Conservation (phyloP, 176 grass and related monocot genomes). For the Thalia dealbata region DNA sequence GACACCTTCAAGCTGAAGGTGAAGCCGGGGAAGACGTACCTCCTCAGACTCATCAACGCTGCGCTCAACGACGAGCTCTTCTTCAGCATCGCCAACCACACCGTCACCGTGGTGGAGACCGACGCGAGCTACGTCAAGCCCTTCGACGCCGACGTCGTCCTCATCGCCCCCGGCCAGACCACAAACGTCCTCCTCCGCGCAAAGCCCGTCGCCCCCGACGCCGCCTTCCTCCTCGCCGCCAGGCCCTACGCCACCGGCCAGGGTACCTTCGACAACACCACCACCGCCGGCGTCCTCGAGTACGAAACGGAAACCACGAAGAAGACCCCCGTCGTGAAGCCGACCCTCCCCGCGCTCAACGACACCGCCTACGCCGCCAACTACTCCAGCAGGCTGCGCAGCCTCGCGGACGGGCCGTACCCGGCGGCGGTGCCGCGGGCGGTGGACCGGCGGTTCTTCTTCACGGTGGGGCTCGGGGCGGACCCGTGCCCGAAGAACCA, state of each 20-base stretch:
- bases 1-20: slow-evolving; percentile 12
- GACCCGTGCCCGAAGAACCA: slow-evolving; percentile 44
- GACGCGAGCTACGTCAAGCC: slow-evolving; percentile 4
- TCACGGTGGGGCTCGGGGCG: slow-evolving; percentile 64
- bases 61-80: slow-evolving; percentile 17
- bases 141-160: neutral
- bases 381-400: slow-evolving; percentile 39
- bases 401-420: slow-evolving; percentile 34
- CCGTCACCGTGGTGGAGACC: slow-evolving; percentile 13
- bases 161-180: slow-evolving; percentile 6
- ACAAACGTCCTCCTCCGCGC: slow-evolving; percentile 16
- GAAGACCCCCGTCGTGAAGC: slow-evolving; percentile 27
- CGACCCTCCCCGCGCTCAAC: slow-evolving; percentile 38
- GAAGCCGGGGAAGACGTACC: slow-evolving; percentile 15
- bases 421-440: slow-evolving; percentile 33
- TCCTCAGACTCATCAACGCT: slow-evolving; percentile 13
- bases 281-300: slow-evolving; percentile 43
- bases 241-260: slow-evolving; percentile 42
- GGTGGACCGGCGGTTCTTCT: slow-evolving; percentile 61
- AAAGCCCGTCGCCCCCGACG: slow-evolving; percentile 11
- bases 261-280: slow-evolving; percentile 72
- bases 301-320: slow-evolving; percentile 28
- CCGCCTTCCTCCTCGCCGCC: slow-evolving; percentile 50
- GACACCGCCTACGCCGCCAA: slow-evolving; percentile 43
- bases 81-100: slow-evolving; percentile 17